These are phyloP conservation scores for Tetrahymena thermophila DNA, from an alignment of 73 alveolate species.

Conservation along the genomic window DNA sequence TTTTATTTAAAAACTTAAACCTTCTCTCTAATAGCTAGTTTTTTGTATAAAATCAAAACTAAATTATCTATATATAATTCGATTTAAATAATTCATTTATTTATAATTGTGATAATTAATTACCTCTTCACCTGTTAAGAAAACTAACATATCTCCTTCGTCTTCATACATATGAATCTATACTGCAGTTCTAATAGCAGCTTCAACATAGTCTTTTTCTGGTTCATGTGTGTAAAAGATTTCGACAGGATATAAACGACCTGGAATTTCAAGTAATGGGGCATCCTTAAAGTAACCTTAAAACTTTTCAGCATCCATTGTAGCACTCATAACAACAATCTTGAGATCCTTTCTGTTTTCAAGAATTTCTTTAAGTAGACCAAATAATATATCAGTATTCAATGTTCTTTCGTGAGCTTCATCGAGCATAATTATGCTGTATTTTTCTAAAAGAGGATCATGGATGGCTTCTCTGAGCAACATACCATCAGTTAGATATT, in stretches of 20 bases:
- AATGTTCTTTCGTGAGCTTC: conserved; percentile 99
- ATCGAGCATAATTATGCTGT: conserved; percentile 94
- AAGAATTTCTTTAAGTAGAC: conserved; percentile 94
- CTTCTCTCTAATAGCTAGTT: too few relatives aligned
- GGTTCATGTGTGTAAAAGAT: conserved; percentile 89
- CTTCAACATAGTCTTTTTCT: conserved; percentile 92
- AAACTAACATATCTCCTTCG: conserved; percentile 94
- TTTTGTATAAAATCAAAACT: background rate
- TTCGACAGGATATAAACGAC: conserved; percentile 97
- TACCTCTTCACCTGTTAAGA: conserved; percentile 97
- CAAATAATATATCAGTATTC: conserved; percentile 97
- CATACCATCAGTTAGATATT: conserved; percentile 94
- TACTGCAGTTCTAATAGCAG: conserved; percentile 92
- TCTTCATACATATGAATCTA: conserved; percentile 90
- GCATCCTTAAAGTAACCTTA: conserved; percentile 92
- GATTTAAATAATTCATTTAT: background rate
- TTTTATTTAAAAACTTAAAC: too few relatives aligned
- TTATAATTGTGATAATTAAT: background rate
- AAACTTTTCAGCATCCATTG: conserved; percentile 97
- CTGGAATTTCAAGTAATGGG: conserved; percentile 94
- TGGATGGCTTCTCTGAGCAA: conserved; percentile 78
- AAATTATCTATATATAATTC: too few relatives aligned
- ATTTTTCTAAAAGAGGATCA: conserved; percentile 78
- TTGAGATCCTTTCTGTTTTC: conserved; percentile 86
- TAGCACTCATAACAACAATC: conserved; percentile 96